Evolutionary conservation across 1,284 basidiomycete genomes (phyloP).

Genomic region (Malassezia brasiliensis): DNA sequence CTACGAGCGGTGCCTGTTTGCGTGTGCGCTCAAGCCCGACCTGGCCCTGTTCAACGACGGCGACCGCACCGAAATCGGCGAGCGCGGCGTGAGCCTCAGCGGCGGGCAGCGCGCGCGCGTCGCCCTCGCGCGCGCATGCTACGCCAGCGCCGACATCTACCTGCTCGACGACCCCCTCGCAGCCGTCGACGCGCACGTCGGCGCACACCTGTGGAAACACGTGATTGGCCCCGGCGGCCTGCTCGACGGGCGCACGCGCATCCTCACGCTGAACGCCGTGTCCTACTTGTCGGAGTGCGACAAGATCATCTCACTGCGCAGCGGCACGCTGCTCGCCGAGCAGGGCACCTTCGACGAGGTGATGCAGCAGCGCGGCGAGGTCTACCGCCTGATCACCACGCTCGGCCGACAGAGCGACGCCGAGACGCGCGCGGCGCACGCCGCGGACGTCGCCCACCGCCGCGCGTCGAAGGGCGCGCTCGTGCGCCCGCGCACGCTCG

Average conservation of each 20-base stretch:
- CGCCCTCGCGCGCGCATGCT: slow-evolving; percentile 52
- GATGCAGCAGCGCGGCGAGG: slow-evolving; percentile 59
- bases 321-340: slow-evolving; percentile 52
- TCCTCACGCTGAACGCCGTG: slow-evolving; percentile 82
- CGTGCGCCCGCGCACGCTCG: slow-evolving; percentile 28
- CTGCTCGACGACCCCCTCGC: slow-evolving; percentile 55
- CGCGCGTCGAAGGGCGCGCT: slow-evolving; percentile 22
- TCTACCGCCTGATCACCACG: slow-evolving; percentile 64
- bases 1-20: slow-evolving; percentile 51
- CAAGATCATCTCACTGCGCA: slow-evolving; percentile 66
- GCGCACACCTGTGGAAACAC: slow-evolving; percentile 57
- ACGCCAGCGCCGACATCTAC: slow-evolving; percentile 58
- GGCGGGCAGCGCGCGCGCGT: slow-evolving; percentile 67
- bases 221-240: slow-evolving; percentile 82
- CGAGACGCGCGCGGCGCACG: slow-evolving; percentile 12
- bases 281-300: slow-evolving; percentile 73
- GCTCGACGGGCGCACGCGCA: slow-evolving; percentile 67
- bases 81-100: slow-evolving; percentile 58
- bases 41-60: slow-evolving; percentile 63
- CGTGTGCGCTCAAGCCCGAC: slow-evolving; percentile 76
- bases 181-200: slow-evolving; percentile 59
- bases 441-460: slow-evolving; percentile 15
- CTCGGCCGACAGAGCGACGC: slow-evolving; percentile 51
- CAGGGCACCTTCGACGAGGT: slow-evolving; percentile 58
- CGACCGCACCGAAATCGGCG: slow-evolving; percentile 67